Percentiles rank a stretch among this genome's conserved stretches.
phyloP scores from a whole-genome alignment of 345 rosid species.

The Acer yangbiense region DNA sequence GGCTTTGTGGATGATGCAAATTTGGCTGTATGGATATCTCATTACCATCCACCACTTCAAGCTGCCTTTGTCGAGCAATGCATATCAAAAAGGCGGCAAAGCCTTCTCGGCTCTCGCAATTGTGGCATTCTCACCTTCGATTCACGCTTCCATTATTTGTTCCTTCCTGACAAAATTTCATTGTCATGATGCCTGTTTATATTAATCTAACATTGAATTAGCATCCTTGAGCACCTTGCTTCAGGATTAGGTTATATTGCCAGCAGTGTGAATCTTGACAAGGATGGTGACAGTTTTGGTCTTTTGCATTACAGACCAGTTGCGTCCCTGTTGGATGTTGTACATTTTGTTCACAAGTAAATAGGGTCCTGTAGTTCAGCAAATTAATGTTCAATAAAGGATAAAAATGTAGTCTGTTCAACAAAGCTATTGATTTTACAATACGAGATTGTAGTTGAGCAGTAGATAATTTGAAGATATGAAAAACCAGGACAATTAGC shows the following conservation, averaged over 20 bases:
- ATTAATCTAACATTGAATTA: not conserved
- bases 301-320: not conserved
- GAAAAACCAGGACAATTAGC: not conserved
- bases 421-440: not conserved
- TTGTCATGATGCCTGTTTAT: slow-evolving; percentile 22
- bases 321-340: slow-evolving; percentile 18
- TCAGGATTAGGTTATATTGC: not conserved
- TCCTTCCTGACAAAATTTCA: slow-evolving; percentile 50
- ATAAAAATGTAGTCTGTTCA: not conserved
- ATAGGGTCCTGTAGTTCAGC: not conserved
- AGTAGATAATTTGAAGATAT: not conserved
- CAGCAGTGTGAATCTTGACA: not conserved
- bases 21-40: slow-evolving; percentile 85
- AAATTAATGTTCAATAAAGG: slow-evolving; percentile 8
- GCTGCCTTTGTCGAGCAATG: slow-evolving; percentile 84
- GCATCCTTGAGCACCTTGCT: not conserved
- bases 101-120: slow-evolving; percentile 69
- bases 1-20: slow-evolving; percentile 68
- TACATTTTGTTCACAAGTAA: slow-evolving; percentile 13
- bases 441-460: too few relatives aligned
- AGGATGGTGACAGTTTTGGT: slow-evolving; percentile 19
- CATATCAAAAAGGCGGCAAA: slow-evolving; percentile 66
- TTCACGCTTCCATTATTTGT: slow-evolving; percentile 78
- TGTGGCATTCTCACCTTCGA: slow-evolving; percentile 82
- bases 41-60: slow-evolving; percentile 71